phyloP scores from a whole-genome alignment of 768 basidiomycete genomes.

The Suillus spraguei region DNA sequence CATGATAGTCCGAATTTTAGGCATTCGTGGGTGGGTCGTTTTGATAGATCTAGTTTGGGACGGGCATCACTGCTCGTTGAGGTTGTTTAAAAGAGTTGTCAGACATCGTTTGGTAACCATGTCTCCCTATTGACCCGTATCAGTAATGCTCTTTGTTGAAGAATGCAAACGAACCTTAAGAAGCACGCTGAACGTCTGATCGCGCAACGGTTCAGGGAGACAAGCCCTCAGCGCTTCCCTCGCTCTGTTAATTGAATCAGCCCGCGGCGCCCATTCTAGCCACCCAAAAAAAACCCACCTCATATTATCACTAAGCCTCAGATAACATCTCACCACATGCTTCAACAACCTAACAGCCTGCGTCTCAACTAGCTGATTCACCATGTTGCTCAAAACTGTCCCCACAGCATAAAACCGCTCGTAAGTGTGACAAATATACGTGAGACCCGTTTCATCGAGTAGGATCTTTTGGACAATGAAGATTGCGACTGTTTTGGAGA shows the following conservation, averaged over 20 bases:
- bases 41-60: background rate
- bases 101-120: slow-evolving; percentile 97
- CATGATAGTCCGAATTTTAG: slow-evolving; percentile 7
- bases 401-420: slow-evolving; percentile 99
- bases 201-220: slow-evolving; percentile 91
- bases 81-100: slow-evolving; percentile 86
- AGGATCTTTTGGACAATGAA: slow-evolving; percentile 99
- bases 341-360: slow-evolving; percentile 96
- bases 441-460: slow-evolving; percentile 95
- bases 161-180: slow-evolving; percentile 66
- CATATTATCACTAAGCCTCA: slow-evolving; percentile 93
- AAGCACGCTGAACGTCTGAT: slow-evolving; percentile 88
- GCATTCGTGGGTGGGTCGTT: slow-evolving; percentile 4
- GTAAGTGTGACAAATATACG: slow-evolving; percentile 99
- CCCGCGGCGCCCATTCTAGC: slow-evolving; percentile 3
- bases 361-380: slow-evolving; percentile 95
- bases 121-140: slow-evolving; percentile 64
- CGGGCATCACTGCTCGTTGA: slow-evolving; percentile 61
- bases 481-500: slow-evolving; percentile 98
- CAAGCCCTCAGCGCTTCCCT: slow-evolving; percentile 95
- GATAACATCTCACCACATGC: slow-evolving; percentile 97
- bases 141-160: slow-evolving; percentile 14
- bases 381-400: slow-evolving; percentile 98
- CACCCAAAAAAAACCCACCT: slow-evolving; percentile 52
- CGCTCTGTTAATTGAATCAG: slow-evolving; percentile 53